Base-by-base conservation (phyloP, 768 basidiomycete genomes). In the Russula brevipes region DNA sequence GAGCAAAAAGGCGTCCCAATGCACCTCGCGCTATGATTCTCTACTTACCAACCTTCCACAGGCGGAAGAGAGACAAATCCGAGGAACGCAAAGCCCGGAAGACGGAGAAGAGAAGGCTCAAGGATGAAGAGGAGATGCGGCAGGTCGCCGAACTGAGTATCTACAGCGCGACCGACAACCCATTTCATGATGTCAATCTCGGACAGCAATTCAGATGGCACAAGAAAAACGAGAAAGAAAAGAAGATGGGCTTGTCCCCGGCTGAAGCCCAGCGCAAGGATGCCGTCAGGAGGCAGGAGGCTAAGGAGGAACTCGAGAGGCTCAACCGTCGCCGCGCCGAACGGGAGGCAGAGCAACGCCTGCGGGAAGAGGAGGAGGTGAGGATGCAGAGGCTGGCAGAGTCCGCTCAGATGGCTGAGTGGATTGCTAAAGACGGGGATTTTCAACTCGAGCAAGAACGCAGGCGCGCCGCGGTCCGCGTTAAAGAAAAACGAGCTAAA, bases 121-220 rank as follows among this genome's bases (percentile, higher is more conserved):
- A 78, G 67, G 89, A 91, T 60, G 91, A 93, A 68, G 94, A 96
- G 69, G 94, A 97, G 70, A 88, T 91, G 30, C 87, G 95, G 33
- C 87, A 89, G 69, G 88, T 97, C 16, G 94, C 93, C 10, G 96
- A 98, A 75, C 82, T 98, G 47, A 95, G 94, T 68, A 89, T 97
- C 67, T 98, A 98, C 79, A 94, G 93, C 68, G 91, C 94, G 52
- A 86, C 87, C 12, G 95, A 98, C 80, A 99, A 98, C 71, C 97
- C 97, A 0, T 99, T 98, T 79, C 93, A 97, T 76, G 97, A 98
- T 70, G 87, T 92, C 65, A 98, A 98, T 74, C 87, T 98, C 38
- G 89, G 87, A 24, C 92, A 98, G 72, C 93, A 95, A 73, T 99
- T 99, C 75, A 86, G 90, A 61, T 99, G 97, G 97, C 91, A 94